Conservation (phyloP, 2,329 filamentous ascomycete species). For the Cryphonectria naterciae region DNA sequence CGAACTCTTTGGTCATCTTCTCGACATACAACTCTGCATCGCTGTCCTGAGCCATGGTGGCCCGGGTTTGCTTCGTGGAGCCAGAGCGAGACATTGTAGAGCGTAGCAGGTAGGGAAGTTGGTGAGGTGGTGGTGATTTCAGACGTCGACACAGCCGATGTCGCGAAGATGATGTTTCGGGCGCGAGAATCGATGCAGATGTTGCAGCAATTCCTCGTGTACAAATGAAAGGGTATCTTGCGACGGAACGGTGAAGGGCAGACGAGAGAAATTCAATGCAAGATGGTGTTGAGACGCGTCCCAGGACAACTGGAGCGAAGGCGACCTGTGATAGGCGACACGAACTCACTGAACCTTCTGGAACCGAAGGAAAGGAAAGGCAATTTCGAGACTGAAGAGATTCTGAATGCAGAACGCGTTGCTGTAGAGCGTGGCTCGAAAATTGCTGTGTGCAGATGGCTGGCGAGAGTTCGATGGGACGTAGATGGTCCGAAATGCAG, state of each 20-base stretch:
- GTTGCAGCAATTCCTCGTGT: neutral
- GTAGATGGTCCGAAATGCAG: neutral
- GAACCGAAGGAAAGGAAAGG: neutral
- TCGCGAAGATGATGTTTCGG: neutral
- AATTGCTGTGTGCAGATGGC: conserved; percentile 11
- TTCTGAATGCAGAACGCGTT: neutral
- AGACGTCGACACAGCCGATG: neutral
- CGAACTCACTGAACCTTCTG: neutral
- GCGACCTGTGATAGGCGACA: neutral
- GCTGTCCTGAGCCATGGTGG: neutral
- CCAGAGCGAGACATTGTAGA: neutral
- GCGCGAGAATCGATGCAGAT: neutral
- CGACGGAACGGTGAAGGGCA: neutral
- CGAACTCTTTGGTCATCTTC: conserved; percentile 2
- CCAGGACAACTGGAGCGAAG: conserved; percentile 10
- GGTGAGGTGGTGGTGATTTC: neutral
- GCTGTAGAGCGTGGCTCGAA: conserved; percentile 9
- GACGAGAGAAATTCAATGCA: neutral
- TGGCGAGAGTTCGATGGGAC: neutral
- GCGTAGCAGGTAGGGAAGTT: neutral
- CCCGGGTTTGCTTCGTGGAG: neutral
- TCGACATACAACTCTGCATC: neutral
- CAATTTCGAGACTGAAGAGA: neutral
- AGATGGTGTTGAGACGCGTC: neutral
- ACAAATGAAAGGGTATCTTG: neutral